Evolutionary conservation across 495 filamentous ascomycete species (phyloP).

Genomic region (Podospora australis): DNA sequence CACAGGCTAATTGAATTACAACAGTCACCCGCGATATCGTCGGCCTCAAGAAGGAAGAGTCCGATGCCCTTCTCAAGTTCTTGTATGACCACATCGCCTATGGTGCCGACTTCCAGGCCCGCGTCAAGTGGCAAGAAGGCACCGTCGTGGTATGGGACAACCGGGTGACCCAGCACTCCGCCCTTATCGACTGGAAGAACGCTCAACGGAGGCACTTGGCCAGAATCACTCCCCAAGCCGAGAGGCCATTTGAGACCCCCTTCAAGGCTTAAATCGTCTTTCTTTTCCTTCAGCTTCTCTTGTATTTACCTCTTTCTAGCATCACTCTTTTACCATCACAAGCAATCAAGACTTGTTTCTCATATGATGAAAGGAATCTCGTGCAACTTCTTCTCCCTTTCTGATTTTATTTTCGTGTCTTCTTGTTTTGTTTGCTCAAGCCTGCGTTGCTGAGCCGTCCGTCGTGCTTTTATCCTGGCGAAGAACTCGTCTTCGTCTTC

Average conservation of each 20-base stretch:
- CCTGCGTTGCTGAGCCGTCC: conserved; percentile 10
- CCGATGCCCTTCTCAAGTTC: conserved; percentile 75
- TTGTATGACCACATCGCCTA: conserved; percentile 78
- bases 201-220: conserved; percentile 75
- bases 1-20: conserved; percentile 2
- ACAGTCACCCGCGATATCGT: conserved; percentile 65
- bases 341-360: too few relatives aligned
- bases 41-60: conserved; percentile 71
- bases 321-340: too few relatives aligned
- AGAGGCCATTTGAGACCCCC: conserved; percentile 64
- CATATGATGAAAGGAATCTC: conserved; percentile 26
- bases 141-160: conserved; percentile 93
- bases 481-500: conserved; percentile 21
- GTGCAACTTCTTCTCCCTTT: conserved; percentile 13
- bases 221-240: conserved; percentile 78
- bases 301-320: too few relatives aligned
- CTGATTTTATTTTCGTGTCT: conserved; percentile 3
- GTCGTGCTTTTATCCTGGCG: conserved; percentile 12
- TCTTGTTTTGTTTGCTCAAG: conserved; percentile 7
- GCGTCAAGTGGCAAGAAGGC: conserved; percentile 75
- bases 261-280: conserved; percentile 36
- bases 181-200: conserved; percentile 70
- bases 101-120: conserved; percentile 79
- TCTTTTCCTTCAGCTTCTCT: neutral
- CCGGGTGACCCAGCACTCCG: conserved; percentile 72